Conservation (phyloP, 441 rosid genomes). For the Gossypium trilobum region DNA sequence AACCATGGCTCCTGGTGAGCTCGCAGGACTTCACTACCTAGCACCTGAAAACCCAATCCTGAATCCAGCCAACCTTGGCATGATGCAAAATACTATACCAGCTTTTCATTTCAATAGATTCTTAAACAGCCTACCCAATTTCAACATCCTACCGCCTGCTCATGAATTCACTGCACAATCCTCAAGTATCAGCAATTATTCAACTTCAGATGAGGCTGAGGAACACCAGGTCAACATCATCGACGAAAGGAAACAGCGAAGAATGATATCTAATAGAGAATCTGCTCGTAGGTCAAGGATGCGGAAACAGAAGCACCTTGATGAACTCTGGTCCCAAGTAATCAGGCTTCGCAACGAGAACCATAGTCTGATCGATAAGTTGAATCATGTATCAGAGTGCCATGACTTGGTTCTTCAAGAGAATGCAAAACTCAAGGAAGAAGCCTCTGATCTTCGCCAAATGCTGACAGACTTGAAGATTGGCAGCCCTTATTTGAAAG, state of each 20-base stretch:
- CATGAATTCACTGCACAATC: constrained; percentile 34
- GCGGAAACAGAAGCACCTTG: constrained; percentile 69
- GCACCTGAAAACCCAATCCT: constrained; percentile 32
- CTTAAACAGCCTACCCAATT: constrained; percentile 31
- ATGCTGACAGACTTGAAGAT: constrained; percentile 44
- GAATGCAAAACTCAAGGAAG: constrained; percentile 67
- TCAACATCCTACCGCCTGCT: constrained; percentile 23
- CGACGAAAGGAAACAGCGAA: constrained; percentile 60
- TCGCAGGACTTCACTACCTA: constrained; percentile 42
- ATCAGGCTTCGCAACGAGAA: constrained; percentile 53
- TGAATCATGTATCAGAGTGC: constrained; percentile 50
- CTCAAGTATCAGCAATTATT: constrained; percentile 51
- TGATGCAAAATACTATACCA: constrained; percentile 26
- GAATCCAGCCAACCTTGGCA: constrained; percentile 30
- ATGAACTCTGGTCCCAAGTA: constrained; percentile 69
- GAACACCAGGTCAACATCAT: constrained; percentile 49
- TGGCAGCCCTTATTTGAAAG: constrained; percentile 40
- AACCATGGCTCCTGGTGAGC: constrained; percentile 46
- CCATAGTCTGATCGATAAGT: constrained; percentile 47
- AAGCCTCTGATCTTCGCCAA: constrained; percentile 65
- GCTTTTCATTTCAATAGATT: constrained; percentile 37
- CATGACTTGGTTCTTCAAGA: constrained; percentile 58
- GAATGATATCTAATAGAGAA: constrained; percentile 69
- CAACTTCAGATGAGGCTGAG: constrained; percentile 74
- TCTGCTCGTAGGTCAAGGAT: constrained; percentile 73